phyloP scores from a whole-genome alignment of 1,284 basidiomycete species.

The Cryptococcus sp. region DNA sequence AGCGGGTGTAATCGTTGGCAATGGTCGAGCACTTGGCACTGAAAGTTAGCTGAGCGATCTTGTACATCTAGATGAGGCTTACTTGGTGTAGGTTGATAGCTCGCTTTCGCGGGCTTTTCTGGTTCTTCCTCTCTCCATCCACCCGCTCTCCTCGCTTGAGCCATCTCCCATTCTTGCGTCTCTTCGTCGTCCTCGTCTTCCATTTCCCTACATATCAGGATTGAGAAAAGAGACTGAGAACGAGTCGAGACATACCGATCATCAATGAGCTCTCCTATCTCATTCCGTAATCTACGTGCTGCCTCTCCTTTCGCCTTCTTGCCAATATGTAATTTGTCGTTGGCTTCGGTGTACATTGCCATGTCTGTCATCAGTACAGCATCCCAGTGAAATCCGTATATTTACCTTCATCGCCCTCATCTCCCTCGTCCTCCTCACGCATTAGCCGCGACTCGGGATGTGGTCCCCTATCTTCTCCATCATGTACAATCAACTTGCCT shows the following conservation, averaged over 20 bases:
- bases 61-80: constrained; percentile 44
- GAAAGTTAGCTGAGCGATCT: constrained; percentile 49
- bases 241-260: constrained; percentile 61
- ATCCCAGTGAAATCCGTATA: constrained; percentile 2
- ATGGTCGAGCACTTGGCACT: constrained; percentile 50
- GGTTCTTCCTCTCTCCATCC: constrained; percentile 17
- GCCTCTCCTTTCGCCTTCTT: constrained; percentile 76
- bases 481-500: constrained; percentile 44
- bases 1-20: constrained; percentile 65
- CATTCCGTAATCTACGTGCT: constrained; percentile 63
- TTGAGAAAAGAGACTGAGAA: constrained; percentile 2
- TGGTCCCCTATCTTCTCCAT: constrained; percentile 54
- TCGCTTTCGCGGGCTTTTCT: constrained; percentile 36
- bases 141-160: constrained; percentile 72
- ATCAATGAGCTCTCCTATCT: constrained; percentile 80
- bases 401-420: constrained; percentile 86
- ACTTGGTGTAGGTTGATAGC: constrained; percentile 75
- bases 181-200: constrained; percentile 71
- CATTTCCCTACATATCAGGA: constrained; percentile 57
- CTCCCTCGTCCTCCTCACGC: constrained; percentile 87
- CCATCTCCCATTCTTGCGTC: constrained; percentile 81
- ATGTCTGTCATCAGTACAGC: constrained; percentile 56
- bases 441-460: constrained; percentile 83
- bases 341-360: constrained; percentile 82
- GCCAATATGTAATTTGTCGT: constrained; percentile 78